Evolutionary conservation across 2,329 filamentous ascomycete species (phyloP), one percentile per base, ranked within the genome.

Genomic region (Lecanosticta acicola): DNA sequence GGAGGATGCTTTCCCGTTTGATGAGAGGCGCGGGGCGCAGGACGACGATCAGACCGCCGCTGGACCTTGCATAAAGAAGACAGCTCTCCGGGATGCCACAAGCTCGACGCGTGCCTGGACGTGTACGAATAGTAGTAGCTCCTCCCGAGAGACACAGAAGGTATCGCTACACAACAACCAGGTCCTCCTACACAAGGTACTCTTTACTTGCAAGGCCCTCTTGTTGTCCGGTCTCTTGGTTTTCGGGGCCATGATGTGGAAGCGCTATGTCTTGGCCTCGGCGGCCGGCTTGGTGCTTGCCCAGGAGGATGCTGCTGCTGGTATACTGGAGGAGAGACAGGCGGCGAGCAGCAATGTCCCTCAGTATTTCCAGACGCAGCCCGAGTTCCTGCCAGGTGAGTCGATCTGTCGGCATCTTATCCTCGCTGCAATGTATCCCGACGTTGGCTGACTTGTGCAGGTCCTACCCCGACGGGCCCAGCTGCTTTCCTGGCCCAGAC

Each of bases 401-500:
- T 50, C 8, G 11, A 17, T 14, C 11, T 11, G 26, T 19, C 24
- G n/a, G 32, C 29, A 29, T 21, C 10, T 32, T 26, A 21, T 18
- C 29, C 51, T 38, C 45, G 43, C 36, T 46, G 24, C 35, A 38
- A 16, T 16, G 24, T 16, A 29, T 24, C 10, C 13, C 32, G 40
- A 34, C 14, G 32, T 36, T 21, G 19, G 11, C 45, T 11, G 41
- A 21, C 5, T 7, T 36, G 3, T 24, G 17, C 73, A 64, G 83
- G 83, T 1, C 83, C 83, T 32, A 87, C 81, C 3, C 73, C 80
- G n/a, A 89, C 84, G 1, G 85, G 85, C 11, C 70, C 68, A 45
- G 72, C 83, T 19, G 79, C 85, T 1, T 87, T 87, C 62, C 69
- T 89, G 46, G 85, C 84, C 1, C 78, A 87, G 67, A 86, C 80